Conservation (phyloP, 2,329 filamentous ascomycete genomes). For the Fusarium sp. region DNA sequence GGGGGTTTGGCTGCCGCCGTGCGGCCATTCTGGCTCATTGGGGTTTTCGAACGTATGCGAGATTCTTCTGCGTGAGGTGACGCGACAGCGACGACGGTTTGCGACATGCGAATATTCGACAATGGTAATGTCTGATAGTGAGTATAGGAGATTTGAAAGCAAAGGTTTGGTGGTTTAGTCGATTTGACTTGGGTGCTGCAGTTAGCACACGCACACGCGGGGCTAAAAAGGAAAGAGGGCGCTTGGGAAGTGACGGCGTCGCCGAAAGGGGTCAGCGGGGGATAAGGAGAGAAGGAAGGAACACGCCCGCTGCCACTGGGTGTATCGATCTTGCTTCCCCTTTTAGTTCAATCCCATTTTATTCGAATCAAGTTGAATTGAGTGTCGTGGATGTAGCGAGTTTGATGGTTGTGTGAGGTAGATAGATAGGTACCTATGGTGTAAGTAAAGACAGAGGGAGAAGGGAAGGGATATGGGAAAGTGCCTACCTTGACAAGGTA, state of each 20-base stretch:
- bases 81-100: conserved; percentile 39
- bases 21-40: conserved; percentile 49
- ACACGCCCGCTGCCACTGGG: conserved; percentile 7
- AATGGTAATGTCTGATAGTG: background rate
- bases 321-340: conserved; percentile 21
- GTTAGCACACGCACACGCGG: conserved; percentile 28
- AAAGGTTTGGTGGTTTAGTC: conserved; percentile 14
- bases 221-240: conserved; percentile 11
- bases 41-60: conserved; percentile 18
- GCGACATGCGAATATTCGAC: conserved; percentile 33
- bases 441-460: background rate
- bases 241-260: conserved; percentile 30
- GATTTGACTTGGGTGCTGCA: conserved; percentile 17
- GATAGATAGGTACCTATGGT: background rate
- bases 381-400: background rate
- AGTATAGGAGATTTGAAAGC: conserved; percentile 13
- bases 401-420: background rate
- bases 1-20: conserved; percentile 45
- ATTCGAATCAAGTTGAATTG: conserved; percentile 4
- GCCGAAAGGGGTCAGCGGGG: conserved; percentile 36
- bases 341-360: conserved; percentile 36
- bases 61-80: conserved; percentile 35
- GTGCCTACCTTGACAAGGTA: too few species aligned
- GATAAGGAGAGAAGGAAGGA: conserved; percentile 1
- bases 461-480: background rate